phyloP scores from a whole-genome alignment of 768 basidiomycete genomes.

The Pleurotus citrinopileatus region DNA sequence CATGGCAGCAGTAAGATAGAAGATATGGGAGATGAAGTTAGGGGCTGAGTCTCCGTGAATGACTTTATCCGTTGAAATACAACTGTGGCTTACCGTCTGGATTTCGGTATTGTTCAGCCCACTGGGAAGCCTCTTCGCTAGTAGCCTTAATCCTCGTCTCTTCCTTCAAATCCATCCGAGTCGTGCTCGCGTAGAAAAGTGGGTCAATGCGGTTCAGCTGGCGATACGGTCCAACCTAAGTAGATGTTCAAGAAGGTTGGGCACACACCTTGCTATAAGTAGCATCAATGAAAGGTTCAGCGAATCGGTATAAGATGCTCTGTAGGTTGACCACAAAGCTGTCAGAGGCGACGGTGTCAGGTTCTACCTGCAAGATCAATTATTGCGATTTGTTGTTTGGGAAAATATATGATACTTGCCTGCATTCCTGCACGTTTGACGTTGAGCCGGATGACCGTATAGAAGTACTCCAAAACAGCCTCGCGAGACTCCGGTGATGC shows the following conservation, averaged over 20 bases:
- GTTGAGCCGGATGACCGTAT: constrained; percentile 72
- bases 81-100: constrained; percentile 45
- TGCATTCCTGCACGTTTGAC: constrained; percentile 89
- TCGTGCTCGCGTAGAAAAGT: constrained; percentile 70
- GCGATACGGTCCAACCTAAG: background rate
- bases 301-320: constrained; percentile 76
- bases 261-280: constrained; percentile 73
- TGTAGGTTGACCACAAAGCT: constrained; percentile 93
- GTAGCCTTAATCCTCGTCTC: constrained; percentile 95
- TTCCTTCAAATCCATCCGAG: constrained; percentile 74
- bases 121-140: constrained; percentile 77
- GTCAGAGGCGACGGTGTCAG: constrained; percentile 82
- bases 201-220: constrained; percentile 92
- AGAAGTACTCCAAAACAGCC: constrained; percentile 80
- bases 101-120: constrained; percentile 52
- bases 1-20: constrained; percentile 84
- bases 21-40: constrained; percentile 95
- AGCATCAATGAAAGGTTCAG: constrained; percentile 94
- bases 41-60: constrained; percentile 68
- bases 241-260: background rate
- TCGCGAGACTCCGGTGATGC: constrained; percentile 77
- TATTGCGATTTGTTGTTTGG: background rate
- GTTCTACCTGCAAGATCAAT: constrained; percentile 59
- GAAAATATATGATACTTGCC: constrained; percentile 32
- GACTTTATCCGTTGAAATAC: too few species aligned